Percentiles rank a stretch among this genome's conserved stretches.
Evolutionary conservation across 352 stramenopile species (phyloP).

Genomic region (Pythium chondricola): DNA sequence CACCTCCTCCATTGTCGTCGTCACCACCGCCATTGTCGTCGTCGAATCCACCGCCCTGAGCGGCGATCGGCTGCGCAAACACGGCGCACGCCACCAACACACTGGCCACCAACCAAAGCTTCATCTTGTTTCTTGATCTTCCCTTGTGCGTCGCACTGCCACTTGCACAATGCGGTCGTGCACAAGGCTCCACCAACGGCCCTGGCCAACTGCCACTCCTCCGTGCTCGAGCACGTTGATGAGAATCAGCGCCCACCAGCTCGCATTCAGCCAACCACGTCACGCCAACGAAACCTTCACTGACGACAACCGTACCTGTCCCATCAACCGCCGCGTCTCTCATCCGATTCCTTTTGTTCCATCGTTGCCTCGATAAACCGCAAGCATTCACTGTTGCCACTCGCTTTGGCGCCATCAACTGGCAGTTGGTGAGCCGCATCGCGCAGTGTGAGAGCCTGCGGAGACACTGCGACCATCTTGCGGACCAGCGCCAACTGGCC

Average conservation of each 20-base stretch:
- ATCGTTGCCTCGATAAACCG: neutral
- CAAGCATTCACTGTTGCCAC: neutral
- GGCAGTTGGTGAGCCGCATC: conserved; percentile 4
- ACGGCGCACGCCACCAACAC: neutral
- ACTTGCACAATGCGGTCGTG: too few species aligned
- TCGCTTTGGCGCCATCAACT: neutral
- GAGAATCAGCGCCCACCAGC: too few species aligned
- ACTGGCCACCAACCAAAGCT: neutral
- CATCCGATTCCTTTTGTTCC: neutral
- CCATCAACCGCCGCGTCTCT: neutral
- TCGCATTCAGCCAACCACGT: too few species aligned
- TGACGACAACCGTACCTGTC: neutral
- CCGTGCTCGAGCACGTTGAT: too few species aligned
- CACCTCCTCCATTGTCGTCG: neutral
- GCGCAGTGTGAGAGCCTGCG: conserved; percentile 3
- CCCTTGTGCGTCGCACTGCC: neutral
- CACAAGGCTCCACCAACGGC: too few species aligned
- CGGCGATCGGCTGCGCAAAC: neutral
- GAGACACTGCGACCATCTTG: conserved; percentile 1
- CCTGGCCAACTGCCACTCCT: too few species aligned
- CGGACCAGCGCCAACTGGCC: conserved; percentile 1
- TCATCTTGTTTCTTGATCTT: neutral
- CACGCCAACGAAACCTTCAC: too few species aligned
- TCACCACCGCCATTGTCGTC: neutral
- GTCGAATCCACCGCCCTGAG: neutral